Evolutionary conservation across 2,329 filamentous ascomycete species (phyloP), one percentile per base, ranked within the genome.

Genomic region (Epichloe bromicola): DNA sequence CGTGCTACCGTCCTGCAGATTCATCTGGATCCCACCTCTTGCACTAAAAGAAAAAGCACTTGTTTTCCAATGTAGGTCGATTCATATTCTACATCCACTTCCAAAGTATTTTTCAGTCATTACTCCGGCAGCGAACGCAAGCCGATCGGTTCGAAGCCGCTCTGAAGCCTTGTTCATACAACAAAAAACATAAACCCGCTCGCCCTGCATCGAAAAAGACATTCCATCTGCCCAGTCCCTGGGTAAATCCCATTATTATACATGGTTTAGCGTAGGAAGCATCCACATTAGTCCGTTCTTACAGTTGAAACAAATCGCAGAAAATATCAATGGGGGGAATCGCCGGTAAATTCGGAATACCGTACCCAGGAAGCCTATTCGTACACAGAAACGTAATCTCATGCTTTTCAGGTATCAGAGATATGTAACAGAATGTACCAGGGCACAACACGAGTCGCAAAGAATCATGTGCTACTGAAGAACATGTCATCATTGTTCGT

Each of bases 401-500:
- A 40, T 40, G 39, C 41, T 38, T 30, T 51, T 40, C 38, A 20
- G 49, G 44, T 51, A 48, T 30, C 40, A 20, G 20, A 15, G 20
- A 42, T 49, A 51, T 50, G 30, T 47, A 46, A 51, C 43, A 26
- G 23, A 41, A 40, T 51, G 5, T 23, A 38, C 43, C 30, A 34
- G 34, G 34, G 15, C 36, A 30, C 42, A 39, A 26, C 14, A 20
- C 15, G n/a, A 46, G 10, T 50, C 23, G 33, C 12, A 6, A 19
- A 45, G 12, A 11, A 33, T 60, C 56, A 68, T 51, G 61, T 57
- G 55, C 56, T 67, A 48, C 70, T 68, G 58, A 78, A 79, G 58
- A 79, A 76, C 51, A 78, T 65, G 54, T 78, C 75, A 51, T 76
- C 73, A 53, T 65, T 69, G 55, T 69, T 68, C 30, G 67, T 70